Evolutionary conservation across 164 flowering plant genomes (phyloP).

Genomic region (Tetrastigma voinierianum): DNA sequence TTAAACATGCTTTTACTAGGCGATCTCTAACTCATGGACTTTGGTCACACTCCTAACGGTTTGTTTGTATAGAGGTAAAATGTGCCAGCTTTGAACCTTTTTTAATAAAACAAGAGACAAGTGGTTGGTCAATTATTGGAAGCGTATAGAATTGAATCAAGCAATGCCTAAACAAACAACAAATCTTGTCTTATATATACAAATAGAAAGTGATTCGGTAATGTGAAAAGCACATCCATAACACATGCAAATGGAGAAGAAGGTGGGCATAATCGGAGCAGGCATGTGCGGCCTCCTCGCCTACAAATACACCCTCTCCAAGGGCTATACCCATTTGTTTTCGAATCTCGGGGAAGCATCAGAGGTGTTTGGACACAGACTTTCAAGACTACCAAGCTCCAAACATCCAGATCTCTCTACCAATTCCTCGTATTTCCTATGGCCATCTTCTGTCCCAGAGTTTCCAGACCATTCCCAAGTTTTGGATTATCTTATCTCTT

Average conservation of each 20-base stretch:
- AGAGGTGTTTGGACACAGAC: slow-evolving; percentile 55
- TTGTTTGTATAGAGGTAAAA: no score
- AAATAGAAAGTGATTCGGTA: no score
- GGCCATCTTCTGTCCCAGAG: slow-evolving; percentile 59
- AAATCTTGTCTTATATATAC: no score
- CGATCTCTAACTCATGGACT: no score
- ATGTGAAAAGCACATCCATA: no score
- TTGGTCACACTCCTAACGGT: no score
- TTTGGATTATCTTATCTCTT: slow-evolving; percentile 43
- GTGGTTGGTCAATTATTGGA: no score
- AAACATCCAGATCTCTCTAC: slow-evolving; percentile 39
- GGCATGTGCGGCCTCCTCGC: slow-evolving; percentile 76
- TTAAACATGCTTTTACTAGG: no score
- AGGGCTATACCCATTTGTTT: slow-evolving; percentile 45
- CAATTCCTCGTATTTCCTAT: slow-evolving; percentile 69
- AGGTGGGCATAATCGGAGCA: slow-evolving; percentile 64
- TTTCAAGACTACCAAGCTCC: slow-evolving; percentile 47
- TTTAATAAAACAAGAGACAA: no score
- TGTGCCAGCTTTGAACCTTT: no score
- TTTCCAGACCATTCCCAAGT: slow-evolving; percentile 44
- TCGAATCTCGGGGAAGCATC: slow-evolving; percentile 26
- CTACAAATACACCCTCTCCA: slow-evolving; percentile 51
- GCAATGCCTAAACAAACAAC: no score
- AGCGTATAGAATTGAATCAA: no score
- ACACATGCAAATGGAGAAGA: slow-evolving; percentile 22